Percentiles rank a stretch among this genome's conserved stretches.
Conservation (phyloP, 2,329 filamentous ascomycete genomes). For the Aspergillus fischeri region DNA sequence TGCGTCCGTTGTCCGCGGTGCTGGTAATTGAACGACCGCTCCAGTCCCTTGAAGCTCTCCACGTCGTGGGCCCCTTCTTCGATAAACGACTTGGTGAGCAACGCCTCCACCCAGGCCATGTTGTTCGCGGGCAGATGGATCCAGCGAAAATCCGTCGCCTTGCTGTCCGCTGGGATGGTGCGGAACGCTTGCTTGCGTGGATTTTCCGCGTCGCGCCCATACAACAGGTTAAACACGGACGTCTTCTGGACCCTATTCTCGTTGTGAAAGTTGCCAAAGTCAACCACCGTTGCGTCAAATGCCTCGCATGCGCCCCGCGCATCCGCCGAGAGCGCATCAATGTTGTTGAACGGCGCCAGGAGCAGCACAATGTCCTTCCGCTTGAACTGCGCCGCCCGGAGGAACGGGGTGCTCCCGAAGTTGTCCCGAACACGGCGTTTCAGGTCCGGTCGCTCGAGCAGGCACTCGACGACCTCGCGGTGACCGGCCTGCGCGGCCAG, state of each 20-base stretch:
- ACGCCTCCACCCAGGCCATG: slow-evolving; percentile 57
- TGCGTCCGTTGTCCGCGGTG: slow-evolving; percentile 57
- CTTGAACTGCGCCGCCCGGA: slow-evolving; percentile 39
- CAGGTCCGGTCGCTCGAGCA: slow-evolving; percentile 30
- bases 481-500: slow-evolving; percentile 39
- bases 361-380: slow-evolving; percentile 34
- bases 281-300: slow-evolving; percentile 52
- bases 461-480: slow-evolving; percentile 32
- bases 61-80: slow-evolving; percentile 60
- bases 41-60: slow-evolving; percentile 60
- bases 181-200: slow-evolving; percentile 45
- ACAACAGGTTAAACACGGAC: slow-evolving; percentile 51
- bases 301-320: slow-evolving; percentile 45
- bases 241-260: slow-evolving; percentile 45
- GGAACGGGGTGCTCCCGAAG: slow-evolving; percentile 39
- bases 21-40: slow-evolving; percentile 59
- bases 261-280: slow-evolving; percentile 47
- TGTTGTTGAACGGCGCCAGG: slow-evolving; percentile 36
- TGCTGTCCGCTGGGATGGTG: slow-evolving; percentile 44
- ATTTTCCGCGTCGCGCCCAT: slow-evolving; percentile 47
- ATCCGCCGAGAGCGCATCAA: slow-evolving; percentile 32
- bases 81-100: slow-evolving; percentile 62
- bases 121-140: slow-evolving; percentile 54
- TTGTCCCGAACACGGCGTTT: slow-evolving; percentile 33
- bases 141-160: slow-evolving; percentile 49